Evolutionary conservation across 2,329 filamentous ascomycete genomes (phyloP).

Genomic region (Colletotrichum gloeosporioides): DNA sequence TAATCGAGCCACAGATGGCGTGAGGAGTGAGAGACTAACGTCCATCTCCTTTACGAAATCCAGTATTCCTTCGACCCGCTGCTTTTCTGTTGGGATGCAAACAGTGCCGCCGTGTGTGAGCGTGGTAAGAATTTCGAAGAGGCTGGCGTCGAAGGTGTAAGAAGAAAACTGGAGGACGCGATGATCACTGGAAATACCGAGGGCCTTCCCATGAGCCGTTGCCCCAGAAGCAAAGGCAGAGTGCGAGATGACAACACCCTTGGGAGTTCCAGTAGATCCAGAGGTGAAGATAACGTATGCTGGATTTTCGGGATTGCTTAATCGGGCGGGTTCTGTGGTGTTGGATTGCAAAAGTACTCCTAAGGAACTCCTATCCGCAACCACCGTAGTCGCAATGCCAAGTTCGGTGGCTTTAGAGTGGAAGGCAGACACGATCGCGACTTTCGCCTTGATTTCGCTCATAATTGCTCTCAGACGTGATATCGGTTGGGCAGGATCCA

Average conservation of each 20-base stretch:
- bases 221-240: conserved; percentile 25
- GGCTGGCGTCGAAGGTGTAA: conserved; percentile 43
- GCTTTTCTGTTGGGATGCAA: conserved; percentile 42
- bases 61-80: conserved; percentile 29
- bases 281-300: conserved; percentile 41
- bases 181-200: neutral
- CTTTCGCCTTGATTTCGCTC: neutral
- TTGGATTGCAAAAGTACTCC: neutral
- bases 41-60: neutral
- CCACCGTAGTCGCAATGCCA: neutral
- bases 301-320: conserved; percentile 11
- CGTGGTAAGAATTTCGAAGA: conserved; percentile 40
- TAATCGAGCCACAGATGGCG: conserved; percentile 12
- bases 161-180: conserved; percentile 30
- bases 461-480: neutral
- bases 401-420: conserved; percentile 6
- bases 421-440: neutral
- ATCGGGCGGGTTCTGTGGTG: neutral
- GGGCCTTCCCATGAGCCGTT: conserved; percentile 12
- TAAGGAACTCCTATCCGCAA: conserved; percentile 40
- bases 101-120: conserved; percentile 42
- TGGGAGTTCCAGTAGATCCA: conserved; percentile 54
- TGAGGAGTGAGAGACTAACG: neutral
- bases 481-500: conserved; percentile 10
- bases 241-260: conserved; percentile 45